Base-by-base conservation (phyloP, 805 yeast species). In the Wickerhamomyces chaumierensis region DNA sequence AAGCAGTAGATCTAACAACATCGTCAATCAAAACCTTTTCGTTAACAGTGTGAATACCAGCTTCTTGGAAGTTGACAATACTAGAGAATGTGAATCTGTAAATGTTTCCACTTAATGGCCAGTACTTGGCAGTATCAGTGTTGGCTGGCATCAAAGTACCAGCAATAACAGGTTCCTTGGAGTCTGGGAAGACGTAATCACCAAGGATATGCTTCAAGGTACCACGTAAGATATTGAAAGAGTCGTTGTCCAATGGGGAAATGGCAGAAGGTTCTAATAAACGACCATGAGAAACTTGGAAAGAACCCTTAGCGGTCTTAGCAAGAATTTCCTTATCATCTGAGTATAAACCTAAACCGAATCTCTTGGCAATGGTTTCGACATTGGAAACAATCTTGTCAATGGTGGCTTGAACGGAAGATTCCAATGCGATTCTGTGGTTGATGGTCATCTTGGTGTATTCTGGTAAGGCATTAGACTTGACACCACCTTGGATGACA, bases 391-490 rank as follows among this genome's bases (percentile, higher is more conserved):
- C 18, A 31, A 51, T 32, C 35, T 46, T 50, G n/a, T 48, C 51
- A 68, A 69, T 16, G 2, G 55, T 51, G 33, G 62, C 57, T 19
- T 48, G 41, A 1, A 70, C 63, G 18, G 68, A 58, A 14, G 77
- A 67, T 44, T 76, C 85, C 34, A 75, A 60, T 16, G 74, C 69
- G 39, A 82, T 65, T 51, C 94, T 66, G 50, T 80, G 81, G 57
- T 84, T 81, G 33, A 76, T 62, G 23, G 59, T 56, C 3, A 73
- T 73, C 19, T 64, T 57, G 5, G 48, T 47, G 28, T 36, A 40
- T 52, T 82, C 90, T 3, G 94, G 94, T 35, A 83, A 60, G 1
- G 92, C 87, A 51, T 83, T 83, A 19, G 78, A 67, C 58, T 83
- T 83, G 41, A 76, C 69, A 34, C 94, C 94, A 21, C 92, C 92